These are phyloP conservation scores for Sordariomycetes sp. DNA, from an alignment of 2,329 filamentous ascomycete species.

Conservation along the genomic window DNA sequence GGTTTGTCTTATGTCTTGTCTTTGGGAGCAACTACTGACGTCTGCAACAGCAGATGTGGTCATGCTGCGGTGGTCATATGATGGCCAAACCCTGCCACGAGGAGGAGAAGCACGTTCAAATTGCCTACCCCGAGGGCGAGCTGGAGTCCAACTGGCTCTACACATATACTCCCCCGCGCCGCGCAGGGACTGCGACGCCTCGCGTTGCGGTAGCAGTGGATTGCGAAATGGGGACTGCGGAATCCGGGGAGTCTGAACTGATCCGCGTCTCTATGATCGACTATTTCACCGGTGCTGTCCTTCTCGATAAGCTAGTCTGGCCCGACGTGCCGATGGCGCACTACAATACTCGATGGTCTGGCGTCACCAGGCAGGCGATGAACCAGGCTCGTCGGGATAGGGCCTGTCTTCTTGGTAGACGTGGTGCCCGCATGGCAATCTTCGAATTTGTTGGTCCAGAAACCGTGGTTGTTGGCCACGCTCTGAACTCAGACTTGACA, in stretches of 20 bases:
- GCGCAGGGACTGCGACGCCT: not conserved
- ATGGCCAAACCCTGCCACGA: not conserved
- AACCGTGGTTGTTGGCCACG: slow-evolving; percentile 24
- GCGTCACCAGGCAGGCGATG: slow-evolving; percentile 31
- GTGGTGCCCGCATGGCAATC: slow-evolving; percentile 27
- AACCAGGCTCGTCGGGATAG: slow-evolving; percentile 18
- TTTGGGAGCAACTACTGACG: not conserved
- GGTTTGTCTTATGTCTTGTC: no score
- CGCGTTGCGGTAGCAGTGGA: slow-evolving; percentile 34
- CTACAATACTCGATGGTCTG: slow-evolving; percentile 40
- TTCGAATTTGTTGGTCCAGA: slow-evolving; percentile 27
- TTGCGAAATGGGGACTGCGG: slow-evolving; percentile 44
- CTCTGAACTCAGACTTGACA: slow-evolving; percentile 28
- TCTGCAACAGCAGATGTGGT: not conserved
- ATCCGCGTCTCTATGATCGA: slow-evolving; percentile 43
- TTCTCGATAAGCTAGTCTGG: slow-evolving; percentile 41
- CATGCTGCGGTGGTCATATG: not conserved
- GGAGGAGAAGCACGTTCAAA: not conserved
- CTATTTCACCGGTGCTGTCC: slow-evolving; percentile 35
- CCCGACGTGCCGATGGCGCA: slow-evolving; percentile 35
- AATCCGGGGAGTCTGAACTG: slow-evolving; percentile 34
- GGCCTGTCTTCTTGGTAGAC: slow-evolving; percentile 27
- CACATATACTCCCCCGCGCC: not conserved
- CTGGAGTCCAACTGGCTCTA: not conserved
- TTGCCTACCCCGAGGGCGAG: not conserved